Evolutionary conservation across 164 flowering plant species (phyloP).

Genomic region (grape (Vitis vinifera)): DNA sequence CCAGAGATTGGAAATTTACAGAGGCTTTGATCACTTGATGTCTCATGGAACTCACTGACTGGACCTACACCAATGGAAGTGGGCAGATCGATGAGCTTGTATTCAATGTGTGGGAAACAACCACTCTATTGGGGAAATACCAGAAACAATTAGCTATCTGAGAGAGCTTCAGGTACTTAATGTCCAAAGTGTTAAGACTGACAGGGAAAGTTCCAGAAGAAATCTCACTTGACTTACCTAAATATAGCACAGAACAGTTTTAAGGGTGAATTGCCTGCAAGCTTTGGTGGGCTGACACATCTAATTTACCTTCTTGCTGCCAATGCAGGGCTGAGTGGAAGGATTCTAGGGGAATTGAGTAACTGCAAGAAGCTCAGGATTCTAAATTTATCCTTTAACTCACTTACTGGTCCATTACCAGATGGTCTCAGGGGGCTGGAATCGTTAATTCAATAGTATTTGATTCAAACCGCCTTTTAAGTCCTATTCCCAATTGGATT

Average conservation of each 20-base stretch:
- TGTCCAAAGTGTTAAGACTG: conserved; percentile 32
- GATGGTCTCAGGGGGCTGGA: conserved; percentile 31
- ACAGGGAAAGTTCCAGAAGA: conserved; percentile 49
- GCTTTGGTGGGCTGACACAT: conserved; percentile 43
- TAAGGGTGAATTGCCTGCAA: conserved; percentile 51
- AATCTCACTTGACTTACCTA: conserved; percentile 44
- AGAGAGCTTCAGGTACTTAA: conserved; percentile 35
- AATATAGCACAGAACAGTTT: conserved; percentile 52
- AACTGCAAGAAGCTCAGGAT: conserved; percentile 51
- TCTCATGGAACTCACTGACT: conserved; percentile 38
- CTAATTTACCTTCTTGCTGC: conserved; percentile 43
- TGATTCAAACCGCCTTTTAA: too few relatives aligned
- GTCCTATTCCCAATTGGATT: conserved; percentile 54
- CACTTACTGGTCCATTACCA: conserved; percentile 53
- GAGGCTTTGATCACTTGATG: conserved; percentile 39
- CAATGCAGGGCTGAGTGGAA: conserved; percentile 51
- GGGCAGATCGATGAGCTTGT: conserved; percentile 22
- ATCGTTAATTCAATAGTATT: too few relatives aligned
- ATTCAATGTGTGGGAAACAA: conserved; percentile 25
- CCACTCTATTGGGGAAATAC: conserved; percentile 37
- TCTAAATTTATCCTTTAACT: conserved; percentile 51
- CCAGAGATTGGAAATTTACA: conserved; percentile 22
- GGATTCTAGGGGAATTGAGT: conserved; percentile 49
- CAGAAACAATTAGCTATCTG: conserved; percentile 42
- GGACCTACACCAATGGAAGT: conserved; percentile 39